Evolutionary conservation across 2,329 filamentous ascomycete genomes (phyloP), one percentile per base, ranked within the genome.

Genomic region (Penicillium sp.): DNA sequence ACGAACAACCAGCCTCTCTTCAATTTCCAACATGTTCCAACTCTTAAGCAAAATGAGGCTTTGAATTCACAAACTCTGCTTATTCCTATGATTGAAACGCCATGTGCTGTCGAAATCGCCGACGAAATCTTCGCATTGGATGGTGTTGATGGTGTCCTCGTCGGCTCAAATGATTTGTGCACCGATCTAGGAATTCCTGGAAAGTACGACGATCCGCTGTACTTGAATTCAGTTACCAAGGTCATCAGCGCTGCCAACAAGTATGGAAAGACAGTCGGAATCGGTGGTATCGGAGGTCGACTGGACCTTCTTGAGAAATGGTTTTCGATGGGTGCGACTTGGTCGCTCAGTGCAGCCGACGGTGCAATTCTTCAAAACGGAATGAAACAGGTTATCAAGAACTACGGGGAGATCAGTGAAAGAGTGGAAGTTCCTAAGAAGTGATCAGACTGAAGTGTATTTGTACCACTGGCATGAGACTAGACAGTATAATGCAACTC

Each of bases 71-170:
- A 71, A 19, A 75, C 74, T 2, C 68, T 76, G 51, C 60, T 77
- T 5, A 75, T 77, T n/a, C 72, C 71, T 5, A 78, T 78, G 75
- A 73, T 78, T 33, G 75, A 78, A 58, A 77, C 75, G 0, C 63
- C 70, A 2, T 69, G 64, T 16, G 73, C 71, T 0, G 66, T 78
- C 1, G 73, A 74, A 16, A 58, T 71, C 9, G 73, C 71, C 0
- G 75, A 79, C 16, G 75, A 40, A 76, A 48, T 77, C 29, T 66
- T 72, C 1, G 73, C 74, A 0, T 55, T 78, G 1, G 70, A 76
- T 0, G 76, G 76, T 0, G 77, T 79, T 3, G 77, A 80, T 54
- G 71, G 65, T 1, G 60, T 80, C 0, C 63, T 80, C 2, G 71
- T 79, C 18, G 77, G 78, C 5, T 74, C 76, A 1, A 79, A 79